Conservation (phyloP, 1,284 basidiomycete species). For the Cutaneotrichosporon sp. region DNA sequence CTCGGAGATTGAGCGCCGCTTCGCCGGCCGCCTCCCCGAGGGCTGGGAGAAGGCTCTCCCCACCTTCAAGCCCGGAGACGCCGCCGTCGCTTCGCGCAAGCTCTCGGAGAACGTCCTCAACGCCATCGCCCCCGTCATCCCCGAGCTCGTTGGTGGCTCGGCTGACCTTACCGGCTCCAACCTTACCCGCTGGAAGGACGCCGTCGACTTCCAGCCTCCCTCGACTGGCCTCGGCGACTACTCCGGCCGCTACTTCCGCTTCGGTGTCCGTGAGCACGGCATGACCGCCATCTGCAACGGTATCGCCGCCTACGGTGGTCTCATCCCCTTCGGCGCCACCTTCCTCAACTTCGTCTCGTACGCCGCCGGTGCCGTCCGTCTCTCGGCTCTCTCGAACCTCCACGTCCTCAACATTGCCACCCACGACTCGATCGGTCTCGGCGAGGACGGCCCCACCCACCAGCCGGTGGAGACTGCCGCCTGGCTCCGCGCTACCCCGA, state of each 20-base stretch:
- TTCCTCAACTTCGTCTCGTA: slow-evolving; percentile 97
- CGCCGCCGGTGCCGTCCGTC: slow-evolving; percentile 83
- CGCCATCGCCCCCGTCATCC: slow-evolving; percentile 70
- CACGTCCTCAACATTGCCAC: slow-evolving; percentile 73
- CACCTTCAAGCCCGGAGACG: slow-evolving; percentile 69
- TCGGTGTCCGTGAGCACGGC: slow-evolving; percentile 95
- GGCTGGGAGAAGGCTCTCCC: slow-evolving; percentile 87
- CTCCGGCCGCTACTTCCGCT: slow-evolving; percentile 87
- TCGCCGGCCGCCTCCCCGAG: slow-evolving; percentile 76
- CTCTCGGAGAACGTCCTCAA: slow-evolving; percentile 87
- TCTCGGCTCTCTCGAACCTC: slow-evolving; percentile 85
- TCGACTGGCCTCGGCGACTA: slow-evolving; percentile 81
- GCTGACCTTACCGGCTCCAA: slow-evolving; percentile 93
- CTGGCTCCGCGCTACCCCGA: slow-evolving; percentile 85
- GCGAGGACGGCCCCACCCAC: slow-evolving; percentile 93
- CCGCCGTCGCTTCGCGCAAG: slow-evolving; percentile 88
- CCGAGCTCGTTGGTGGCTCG: slow-evolving; percentile 85
- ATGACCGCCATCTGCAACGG: slow-evolving; percentile 97
- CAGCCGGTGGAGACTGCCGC: slow-evolving; percentile 76
- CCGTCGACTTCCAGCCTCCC: slow-evolving; percentile 86
- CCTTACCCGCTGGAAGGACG: slow-evolving; percentile 77
- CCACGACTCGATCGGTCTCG: slow-evolving; percentile 87
- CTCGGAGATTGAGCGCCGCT: slow-evolving; percentile 80
- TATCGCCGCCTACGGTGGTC: slow-evolving; percentile 75
- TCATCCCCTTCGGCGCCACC: slow-evolving; percentile 82